These are phyloP conservation scores for Amaranthus hypochondriacus DNA, from an alignment of 148 eudicot genomes.

Conservation along the genomic window DNA sequence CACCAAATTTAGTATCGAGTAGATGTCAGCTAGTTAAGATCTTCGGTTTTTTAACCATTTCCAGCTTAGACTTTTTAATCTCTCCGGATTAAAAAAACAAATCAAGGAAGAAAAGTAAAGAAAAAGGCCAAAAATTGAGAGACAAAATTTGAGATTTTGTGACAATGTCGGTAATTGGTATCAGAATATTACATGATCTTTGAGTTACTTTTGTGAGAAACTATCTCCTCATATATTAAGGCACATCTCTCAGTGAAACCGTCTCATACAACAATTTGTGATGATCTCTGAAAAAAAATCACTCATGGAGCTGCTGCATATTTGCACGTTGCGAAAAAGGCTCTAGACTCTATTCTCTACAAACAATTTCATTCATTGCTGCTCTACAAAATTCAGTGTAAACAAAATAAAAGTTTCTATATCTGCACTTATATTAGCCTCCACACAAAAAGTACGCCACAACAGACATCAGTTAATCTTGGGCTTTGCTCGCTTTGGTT, in stretches of 20 bases:
- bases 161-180: too few relatives aligned
- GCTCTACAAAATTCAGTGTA: constrained; percentile 18
- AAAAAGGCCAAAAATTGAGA: too few relatives aligned
- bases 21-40: too few relatives aligned
- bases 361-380: constrained; percentile 4
- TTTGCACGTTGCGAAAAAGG: not conserved
- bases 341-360: not conserved
- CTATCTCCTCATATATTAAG: too few relatives aligned
- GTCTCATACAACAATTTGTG: too few relatives aligned
- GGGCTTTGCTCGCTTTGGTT: constrained; percentile 82
- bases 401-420: constrained; percentile 1
- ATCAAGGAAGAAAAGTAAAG: not conserved
- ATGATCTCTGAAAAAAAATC: not conserved
- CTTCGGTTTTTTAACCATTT: not conserved
- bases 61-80: not conserved
- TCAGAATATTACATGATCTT: too few relatives aligned
- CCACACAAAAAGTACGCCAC: not conserved
- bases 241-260: too few relatives aligned
- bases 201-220: too few relatives aligned
- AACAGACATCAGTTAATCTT: constrained; percentile 63
- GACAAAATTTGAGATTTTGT: too few relatives aligned
- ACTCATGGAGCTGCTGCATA: not conserved
- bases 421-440: not conserved
- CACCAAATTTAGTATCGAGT: too few relatives aligned
- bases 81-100: not conserved